Evolutionary conservation across 306 rosid genomes (phyloP).

Genomic region (Rosa persica): DNA sequence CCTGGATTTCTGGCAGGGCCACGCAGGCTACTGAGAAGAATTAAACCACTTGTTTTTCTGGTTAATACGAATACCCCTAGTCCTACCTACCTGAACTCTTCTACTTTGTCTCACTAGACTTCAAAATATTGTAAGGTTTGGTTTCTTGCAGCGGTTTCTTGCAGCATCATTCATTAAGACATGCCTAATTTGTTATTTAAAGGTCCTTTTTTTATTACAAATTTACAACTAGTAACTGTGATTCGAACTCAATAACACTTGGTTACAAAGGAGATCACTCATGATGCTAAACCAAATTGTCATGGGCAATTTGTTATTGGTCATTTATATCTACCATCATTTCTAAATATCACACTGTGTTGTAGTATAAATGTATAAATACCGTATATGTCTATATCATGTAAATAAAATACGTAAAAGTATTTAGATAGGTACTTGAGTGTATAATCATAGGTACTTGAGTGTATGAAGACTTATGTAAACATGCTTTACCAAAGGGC

Average conservation of each 20-base stretch:
- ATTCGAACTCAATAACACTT: not conserved
- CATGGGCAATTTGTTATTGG: not conserved
- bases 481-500: no score
- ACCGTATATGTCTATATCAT: no score
- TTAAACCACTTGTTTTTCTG: not conserved
- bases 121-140: not conserved
- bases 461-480: no score
- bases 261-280: not conserved
- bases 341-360: not conserved
- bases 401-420: no score
- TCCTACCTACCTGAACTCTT: not conserved
- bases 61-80: not conserved
- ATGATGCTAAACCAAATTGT: no score
- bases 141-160: conserved; percentile 3
- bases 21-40: not conserved
- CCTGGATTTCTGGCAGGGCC: conserved; percentile 9
- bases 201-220: not conserved
- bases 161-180: not conserved
- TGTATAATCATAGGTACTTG: no score
- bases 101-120: not conserved
- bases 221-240: not conserved
- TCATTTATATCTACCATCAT: not conserved
- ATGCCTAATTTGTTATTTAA: not conserved
- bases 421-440: no score
- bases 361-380: no score